A percentile compares a stretch with the other conserved stretches of the same genome.
Evolutionary conservation across 305 asterid genomes (phyloP).

Genomic region (Fraxinus sp.): DNA sequence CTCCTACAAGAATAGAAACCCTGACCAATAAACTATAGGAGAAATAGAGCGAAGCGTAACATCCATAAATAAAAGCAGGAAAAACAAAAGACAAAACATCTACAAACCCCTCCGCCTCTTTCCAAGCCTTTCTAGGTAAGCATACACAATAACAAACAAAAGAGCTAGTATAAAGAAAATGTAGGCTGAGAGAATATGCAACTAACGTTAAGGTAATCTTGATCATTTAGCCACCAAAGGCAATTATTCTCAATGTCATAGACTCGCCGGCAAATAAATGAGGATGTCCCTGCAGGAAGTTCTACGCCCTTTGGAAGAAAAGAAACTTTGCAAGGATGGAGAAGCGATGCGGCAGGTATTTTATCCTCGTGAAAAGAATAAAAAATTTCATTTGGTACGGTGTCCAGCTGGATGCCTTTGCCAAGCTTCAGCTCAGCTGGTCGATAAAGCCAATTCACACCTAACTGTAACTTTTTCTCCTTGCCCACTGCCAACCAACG

Average conservation of each 20-base stretch:
- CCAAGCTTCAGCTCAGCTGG: constrained; percentile 80
- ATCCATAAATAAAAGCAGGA: not conserved
- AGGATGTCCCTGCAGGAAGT: constrained; percentile 75
- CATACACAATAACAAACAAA: not conserved
- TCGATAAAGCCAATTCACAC: constrained; percentile 91
- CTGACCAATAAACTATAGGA: not conserved
- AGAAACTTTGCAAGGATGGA: constrained; percentile 98
- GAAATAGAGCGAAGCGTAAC: not conserved
- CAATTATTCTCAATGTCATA: constrained; percentile 75
- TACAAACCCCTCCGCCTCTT: constrained; percentile 5
- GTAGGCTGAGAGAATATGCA: constrained; percentile 12
- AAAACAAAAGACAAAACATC: not conserved
- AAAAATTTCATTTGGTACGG: constrained; percentile 67
- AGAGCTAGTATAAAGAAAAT: not conserved
- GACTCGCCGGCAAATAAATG: constrained; percentile 81
- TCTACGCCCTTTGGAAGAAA: constrained; percentile 87
- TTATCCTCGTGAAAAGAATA: constrained; percentile 59
- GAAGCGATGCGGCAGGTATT: constrained; percentile 76
- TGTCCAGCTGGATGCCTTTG: constrained; percentile 62
- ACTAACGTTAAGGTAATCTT: constrained; percentile 78
- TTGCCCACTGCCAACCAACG: constrained; percentile 45
- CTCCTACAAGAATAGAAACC: constrained; percentile 41
- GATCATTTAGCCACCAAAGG: constrained; percentile 91
- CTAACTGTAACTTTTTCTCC: constrained; percentile 57
- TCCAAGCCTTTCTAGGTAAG: not conserved